These are phyloP conservation scores for Lunasporangiospora selenospora DNA, from an alignment of 192 early-diverging fungal species.

Conservation along the genomic window DNA sequence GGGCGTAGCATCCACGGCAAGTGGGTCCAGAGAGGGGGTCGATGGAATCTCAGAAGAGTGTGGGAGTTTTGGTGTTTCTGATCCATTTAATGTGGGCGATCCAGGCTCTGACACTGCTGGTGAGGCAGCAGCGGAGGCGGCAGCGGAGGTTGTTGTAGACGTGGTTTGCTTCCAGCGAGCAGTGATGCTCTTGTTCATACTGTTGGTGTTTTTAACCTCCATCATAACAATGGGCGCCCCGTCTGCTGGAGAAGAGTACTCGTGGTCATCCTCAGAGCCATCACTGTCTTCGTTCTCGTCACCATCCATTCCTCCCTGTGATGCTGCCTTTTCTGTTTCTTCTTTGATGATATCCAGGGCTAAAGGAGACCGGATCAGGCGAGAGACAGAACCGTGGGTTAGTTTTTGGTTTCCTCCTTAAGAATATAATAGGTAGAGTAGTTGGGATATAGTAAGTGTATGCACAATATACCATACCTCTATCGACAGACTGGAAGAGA, in stretches of 20 bases:
- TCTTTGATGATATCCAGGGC: slow-evolving; percentile 32
- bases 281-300: slow-evolving; percentile 23
- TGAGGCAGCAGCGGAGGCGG: slow-evolving; percentile 17
- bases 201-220: slow-evolving; percentile 57
- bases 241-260: slow-evolving; percentile 25
- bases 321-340: slow-evolving; percentile 30
- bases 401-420: too few species aligned
- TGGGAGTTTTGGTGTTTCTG: slow-evolving; percentile 1
- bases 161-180: slow-evolving; percentile 55
- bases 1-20: slow-evolving; percentile 39
- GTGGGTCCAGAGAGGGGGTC: slow-evolving; percentile 13
- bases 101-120: slow-evolving; percentile 40
- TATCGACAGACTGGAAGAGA: slow-evolving; percentile 31
- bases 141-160: slow-evolving; percentile 8
- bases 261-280: slow-evolving; percentile 42
- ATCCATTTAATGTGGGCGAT: slow-evolving; percentile 26
- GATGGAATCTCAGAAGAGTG: neutral
- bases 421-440: too few species aligned
- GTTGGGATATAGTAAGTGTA: too few species aligned
- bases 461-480: slow-evolving; percentile 11
- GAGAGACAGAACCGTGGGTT: too few species aligned
- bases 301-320: slow-evolving; percentile 1
- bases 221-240: slow-evolving; percentile 45
- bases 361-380: too few species aligned
- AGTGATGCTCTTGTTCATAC: slow-evolving; percentile 66